Evolutionary conservation across 1,139 yeast species (phyloP).

Genomic region (Debaryomycetaceae sp.): DNA sequence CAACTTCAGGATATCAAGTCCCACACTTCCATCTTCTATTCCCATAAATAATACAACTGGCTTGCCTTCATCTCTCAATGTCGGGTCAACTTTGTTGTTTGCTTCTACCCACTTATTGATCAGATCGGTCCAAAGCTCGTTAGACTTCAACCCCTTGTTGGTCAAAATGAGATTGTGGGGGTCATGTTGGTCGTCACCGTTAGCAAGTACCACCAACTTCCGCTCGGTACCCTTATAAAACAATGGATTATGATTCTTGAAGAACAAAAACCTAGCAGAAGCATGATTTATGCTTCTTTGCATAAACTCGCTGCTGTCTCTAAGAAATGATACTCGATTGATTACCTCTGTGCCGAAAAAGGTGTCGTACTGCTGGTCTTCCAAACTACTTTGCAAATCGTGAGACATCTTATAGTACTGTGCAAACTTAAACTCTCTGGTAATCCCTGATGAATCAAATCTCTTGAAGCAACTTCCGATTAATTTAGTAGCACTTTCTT

Average conservation of each 20-base stretch:
- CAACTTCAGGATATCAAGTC: conserved; percentile 26
- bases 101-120: conserved; percentile 26
- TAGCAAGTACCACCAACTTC: conserved; percentile 32
- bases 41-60: conserved; percentile 66
- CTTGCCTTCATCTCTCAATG: conserved; percentile 27
- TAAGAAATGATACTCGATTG: conserved; percentile 75
- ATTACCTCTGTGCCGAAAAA: conserved; percentile 57
- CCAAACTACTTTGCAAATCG: conserved; percentile 8
- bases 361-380: conserved; percentile 29
- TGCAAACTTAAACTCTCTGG: neutral
- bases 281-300: conserved; percentile 47
- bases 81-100: conserved; percentile 32
- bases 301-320: conserved; percentile 65
- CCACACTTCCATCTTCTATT: conserved; percentile 53
- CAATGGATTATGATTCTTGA: conserved; percentile 33
- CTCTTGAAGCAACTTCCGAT: neutral
- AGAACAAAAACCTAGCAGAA: conserved; percentile 56
- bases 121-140: conserved; percentile 21
- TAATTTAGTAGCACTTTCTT: too few relatives aligned
- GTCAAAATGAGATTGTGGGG: conserved; percentile 9
- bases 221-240: conserved; percentile 26
- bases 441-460: neutral
- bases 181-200: conserved; percentile 27
- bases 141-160: conserved; percentile 9
- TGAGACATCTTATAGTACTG: conserved; percentile 16